Conservation (phyloP, 768 basidiomycete genomes). For the Lentinula detonsa region DNA sequence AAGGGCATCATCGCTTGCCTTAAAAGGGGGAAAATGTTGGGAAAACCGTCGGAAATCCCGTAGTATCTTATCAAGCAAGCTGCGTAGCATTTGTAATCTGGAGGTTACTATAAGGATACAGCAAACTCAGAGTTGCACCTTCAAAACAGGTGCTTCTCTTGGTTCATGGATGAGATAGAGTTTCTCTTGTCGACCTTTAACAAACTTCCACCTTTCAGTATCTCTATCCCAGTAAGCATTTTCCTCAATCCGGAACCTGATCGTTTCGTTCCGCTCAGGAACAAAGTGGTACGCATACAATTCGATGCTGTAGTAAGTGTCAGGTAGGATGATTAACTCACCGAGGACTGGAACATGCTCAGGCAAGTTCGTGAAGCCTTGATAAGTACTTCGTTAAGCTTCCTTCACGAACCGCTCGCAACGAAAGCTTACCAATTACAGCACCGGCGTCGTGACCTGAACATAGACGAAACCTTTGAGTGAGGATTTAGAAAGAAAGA, state of each 20-base stretch:
- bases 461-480: background rate
- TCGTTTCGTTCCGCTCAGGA: slow-evolving; percentile 40
- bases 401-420: background rate
- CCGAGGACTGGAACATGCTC: slow-evolving; percentile 40
- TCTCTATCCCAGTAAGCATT: slow-evolving; percentile 35
- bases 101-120: background rate
- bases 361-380: slow-evolving; percentile 40
- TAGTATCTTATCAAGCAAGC: background rate
- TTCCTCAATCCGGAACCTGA: slow-evolving; percentile 40
- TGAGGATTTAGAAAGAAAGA: background rate
- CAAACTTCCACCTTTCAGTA: slow-evolving; percentile 39
- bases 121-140: background rate
- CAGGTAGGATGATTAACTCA: slow-evolving; percentile 38
- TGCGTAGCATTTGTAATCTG: background rate
- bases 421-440: slow-evolving; percentile 32
- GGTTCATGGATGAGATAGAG: slow-evolving; percentile 33
- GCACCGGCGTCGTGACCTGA: slow-evolving; percentile 38
- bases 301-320: slow-evolving; percentile 51
- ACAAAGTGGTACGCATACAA: slow-evolving; percentile 44
- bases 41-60: background rate
- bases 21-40: background rate
- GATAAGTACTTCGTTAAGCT: background rate
- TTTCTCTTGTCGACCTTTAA: slow-evolving; percentile 42
- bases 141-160: background rate
- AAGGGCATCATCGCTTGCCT: too few relatives aligned